Percentiles rank a stretch among this genome's conserved stretches.
Evolutionary conservation across 2,329 filamentous ascomycete species (phyloP).

Genomic region (Sclerotinia minor): DNA sequence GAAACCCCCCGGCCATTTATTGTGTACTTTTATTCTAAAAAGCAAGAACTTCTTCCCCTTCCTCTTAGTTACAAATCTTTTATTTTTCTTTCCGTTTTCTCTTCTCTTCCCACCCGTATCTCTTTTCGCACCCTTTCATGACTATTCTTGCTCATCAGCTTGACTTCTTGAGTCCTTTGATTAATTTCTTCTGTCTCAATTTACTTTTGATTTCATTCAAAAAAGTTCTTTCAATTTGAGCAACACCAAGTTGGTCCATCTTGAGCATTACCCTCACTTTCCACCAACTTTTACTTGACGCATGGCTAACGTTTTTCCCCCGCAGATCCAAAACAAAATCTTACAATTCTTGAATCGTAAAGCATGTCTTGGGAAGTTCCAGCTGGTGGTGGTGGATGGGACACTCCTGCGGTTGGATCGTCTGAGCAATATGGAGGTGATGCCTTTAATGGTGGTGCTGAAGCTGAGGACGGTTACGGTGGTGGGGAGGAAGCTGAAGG

Average conservation of each 20-base stretch:
- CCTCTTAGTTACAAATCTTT: not conserved
- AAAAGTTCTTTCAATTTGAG: not conserved
- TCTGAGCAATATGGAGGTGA: not conserved
- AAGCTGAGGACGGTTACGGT: not conserved
- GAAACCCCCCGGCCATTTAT: not conserved
- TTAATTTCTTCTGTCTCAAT: not conserved
- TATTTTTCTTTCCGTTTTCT: not conserved
- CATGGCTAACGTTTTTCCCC: not conserved
- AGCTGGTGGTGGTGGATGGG: constrained; percentile 22
- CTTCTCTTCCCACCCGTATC: not conserved
- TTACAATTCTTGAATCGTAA: not conserved
- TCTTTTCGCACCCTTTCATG: too few relatives aligned
- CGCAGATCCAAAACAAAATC: not conserved
- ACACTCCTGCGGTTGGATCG: not conserved
- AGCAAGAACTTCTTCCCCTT: not conserved
- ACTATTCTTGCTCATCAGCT: not conserved
- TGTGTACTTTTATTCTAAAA: not conserved
- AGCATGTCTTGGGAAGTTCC: constrained; percentile 39
- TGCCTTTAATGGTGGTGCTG: constrained; percentile 16
- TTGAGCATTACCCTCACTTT: not conserved
- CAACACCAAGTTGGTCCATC: constrained; percentile 5
- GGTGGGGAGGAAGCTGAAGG: constrained; percentile 20
- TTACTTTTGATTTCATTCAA: not conserved
- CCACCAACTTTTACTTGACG: not conserved
- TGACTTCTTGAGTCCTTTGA: constrained; percentile 1